Conservation (phyloP, 805 yeast genomes). For the Schizosaccharomyces pombe region DNA sequence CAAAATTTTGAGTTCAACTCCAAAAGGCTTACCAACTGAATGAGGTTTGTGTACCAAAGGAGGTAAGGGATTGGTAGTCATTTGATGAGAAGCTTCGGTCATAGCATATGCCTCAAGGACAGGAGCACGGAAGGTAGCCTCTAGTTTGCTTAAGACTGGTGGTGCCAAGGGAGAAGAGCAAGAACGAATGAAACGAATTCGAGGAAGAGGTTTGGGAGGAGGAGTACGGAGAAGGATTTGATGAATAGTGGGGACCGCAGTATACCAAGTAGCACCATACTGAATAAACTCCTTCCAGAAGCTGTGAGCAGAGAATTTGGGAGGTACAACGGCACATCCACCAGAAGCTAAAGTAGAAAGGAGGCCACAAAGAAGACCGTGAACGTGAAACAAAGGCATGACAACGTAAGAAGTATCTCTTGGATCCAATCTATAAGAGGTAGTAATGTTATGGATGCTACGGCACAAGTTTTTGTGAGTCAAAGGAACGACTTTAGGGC, state of each 20-base stretch:
- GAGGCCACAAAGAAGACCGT: conserved; percentile 45
- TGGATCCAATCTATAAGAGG: conserved; percentile 29
- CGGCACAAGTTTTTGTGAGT: conserved; percentile 39
- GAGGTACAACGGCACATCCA: conserved; percentile 40
- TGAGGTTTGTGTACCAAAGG: conserved; percentile 45
- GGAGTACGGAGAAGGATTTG: conserved; percentile 33
- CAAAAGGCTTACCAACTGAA: conserved; percentile 51
- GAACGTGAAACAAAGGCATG: conserved; percentile 62
- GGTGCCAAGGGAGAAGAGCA: conserved; percentile 56
- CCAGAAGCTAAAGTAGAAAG: conserved; percentile 36
- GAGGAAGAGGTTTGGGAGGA: conserved; percentile 28
- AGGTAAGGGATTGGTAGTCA: conserved; percentile 48
- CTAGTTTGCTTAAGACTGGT: conserved; percentile 33
- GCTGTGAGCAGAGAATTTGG: conserved; percentile 31
- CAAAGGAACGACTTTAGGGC: conserved; percentile 54
- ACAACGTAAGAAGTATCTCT: conserved; percentile 37
- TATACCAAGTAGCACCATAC: conserved; percentile 41
- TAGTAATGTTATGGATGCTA: conserved; percentile 33
- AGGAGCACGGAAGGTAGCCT: conserved; percentile 35
- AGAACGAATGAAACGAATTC: conserved; percentile 42
- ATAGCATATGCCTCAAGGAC: conserved; percentile 59
- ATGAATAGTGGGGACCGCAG: conserved; percentile 60
- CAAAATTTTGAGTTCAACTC: conserved; percentile 36
- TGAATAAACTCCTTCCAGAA: conserved; percentile 37
- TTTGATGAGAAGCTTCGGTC: conserved; percentile 59